phyloP scores from a whole-genome alignment of 1,284 basidiomycete genomes.

The Rhodofomes roseus region DNA sequence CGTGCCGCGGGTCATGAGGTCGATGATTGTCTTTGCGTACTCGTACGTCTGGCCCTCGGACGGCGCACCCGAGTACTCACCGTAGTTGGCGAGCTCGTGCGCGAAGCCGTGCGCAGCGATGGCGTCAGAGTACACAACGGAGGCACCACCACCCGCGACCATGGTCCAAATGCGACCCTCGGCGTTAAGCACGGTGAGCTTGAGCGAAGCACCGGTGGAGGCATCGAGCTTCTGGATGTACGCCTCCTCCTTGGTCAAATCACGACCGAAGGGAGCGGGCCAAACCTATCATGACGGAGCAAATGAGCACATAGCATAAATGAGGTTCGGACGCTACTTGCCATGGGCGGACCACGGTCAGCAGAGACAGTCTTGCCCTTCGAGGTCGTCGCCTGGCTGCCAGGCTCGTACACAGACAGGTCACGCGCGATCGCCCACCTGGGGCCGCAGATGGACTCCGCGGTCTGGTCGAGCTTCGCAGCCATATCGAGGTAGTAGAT shows the following conservation, averaged over 20 bases:
- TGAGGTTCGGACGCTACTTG: constrained; percentile 21
- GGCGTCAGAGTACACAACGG: constrained; percentile 90
- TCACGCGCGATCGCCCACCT: constrained; percentile 99
- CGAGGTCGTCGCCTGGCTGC: constrained; percentile 37
- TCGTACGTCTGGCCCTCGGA: constrained; percentile 99
- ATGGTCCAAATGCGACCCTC: constrained; percentile 99
- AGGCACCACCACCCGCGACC: constrained; percentile 89
- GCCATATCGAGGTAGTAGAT: constrained; percentile 99
- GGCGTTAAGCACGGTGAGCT: constrained; percentile 94
- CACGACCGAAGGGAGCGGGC: constrained; percentile 97
- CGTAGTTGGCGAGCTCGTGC: constrained; percentile 98
- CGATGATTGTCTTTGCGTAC: constrained; percentile 98
- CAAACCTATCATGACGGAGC: constrained; percentile 67
- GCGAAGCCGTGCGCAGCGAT: constrained; percentile 97
- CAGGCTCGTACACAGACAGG: constrained; percentile 65
- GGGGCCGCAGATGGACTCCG: constrained; percentile 96
- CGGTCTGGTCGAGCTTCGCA: constrained; percentile 98
- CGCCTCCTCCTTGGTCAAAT: constrained; percentile 97
- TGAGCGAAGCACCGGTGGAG: constrained; percentile 96
- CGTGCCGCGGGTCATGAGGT: constrained; percentile 90
- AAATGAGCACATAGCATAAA: too few relatives aligned
- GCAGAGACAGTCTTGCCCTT: constrained; percentile 60
- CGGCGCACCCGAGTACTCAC: constrained; percentile 98
- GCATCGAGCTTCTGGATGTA: constrained; percentile 99
- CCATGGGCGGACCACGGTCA: constrained; percentile 97